Base-by-base conservation (phyloP, 1,284 basidiomycete species). In the Calocybe gambosa region DNA sequence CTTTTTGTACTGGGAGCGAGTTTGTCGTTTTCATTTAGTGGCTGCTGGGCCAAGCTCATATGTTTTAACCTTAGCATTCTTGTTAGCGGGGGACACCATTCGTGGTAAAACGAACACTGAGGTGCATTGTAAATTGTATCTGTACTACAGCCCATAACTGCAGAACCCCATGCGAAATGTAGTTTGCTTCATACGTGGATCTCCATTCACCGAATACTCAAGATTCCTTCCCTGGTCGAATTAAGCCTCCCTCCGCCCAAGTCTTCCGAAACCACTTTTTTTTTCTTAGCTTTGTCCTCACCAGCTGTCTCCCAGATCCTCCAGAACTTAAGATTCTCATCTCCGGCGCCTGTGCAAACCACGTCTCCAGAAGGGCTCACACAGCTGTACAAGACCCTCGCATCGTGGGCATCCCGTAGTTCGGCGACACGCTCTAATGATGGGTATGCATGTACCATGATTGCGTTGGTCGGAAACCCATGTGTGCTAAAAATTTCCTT, bases 311-410 rank as follows among this genome's bases (percentile, higher is more conserved):
- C 85, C 85, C 85, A 89, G 34, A 89, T 75, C 49, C 80, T 76
- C 89, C 89, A 92, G 65, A 93, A 92, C 69, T 96, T 96, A 56
- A 97, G 72, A 60, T 93, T 93, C 71, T 97, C 93, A 60, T 97
- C 94, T 0, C 87, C 88, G 0, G 90, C 91, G 13, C 88, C 91
- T 0, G 93, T 96, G 53, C 84, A 88, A 5, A 97, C 82, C 5
- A 91, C 81, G 55, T 93, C 91, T 0, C 93, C 94, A 13, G 84
- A 86, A 1, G 93, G 94, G 42, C 85, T 81, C 6, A 95, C 62
- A n/a, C 84, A 80, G 43, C 85, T 89, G 61, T 88, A 92, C 34
- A 97, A 68, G 41, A 97, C 89, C 1, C 94, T 73, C 19, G 85
- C 82, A 59, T 96, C 93, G 59, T 97, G 94, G 2, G 93, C 93